Conservation (phyloP, 148 eudicot species). For the Nyssa sinensis region DNA sequence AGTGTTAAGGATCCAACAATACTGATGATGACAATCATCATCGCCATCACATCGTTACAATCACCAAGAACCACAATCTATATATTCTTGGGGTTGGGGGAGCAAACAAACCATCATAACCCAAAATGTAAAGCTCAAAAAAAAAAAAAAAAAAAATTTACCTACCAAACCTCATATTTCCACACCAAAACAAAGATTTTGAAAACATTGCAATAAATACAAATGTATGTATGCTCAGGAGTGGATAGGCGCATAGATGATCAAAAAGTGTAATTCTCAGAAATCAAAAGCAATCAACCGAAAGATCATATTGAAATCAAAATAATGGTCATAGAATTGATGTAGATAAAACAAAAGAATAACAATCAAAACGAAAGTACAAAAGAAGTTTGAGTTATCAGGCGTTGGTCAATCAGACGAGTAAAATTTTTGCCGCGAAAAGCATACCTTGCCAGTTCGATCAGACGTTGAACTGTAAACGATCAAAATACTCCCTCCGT, state of each 20-base stretch:
- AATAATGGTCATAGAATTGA: not conserved
- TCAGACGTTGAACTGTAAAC: not conserved
- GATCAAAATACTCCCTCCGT: too few species aligned
- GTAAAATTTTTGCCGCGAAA: not conserved
- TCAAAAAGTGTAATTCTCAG: not conserved
- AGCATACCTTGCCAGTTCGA: not conserved
- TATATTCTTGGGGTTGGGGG: too few species aligned
- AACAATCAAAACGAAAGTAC: not conserved
- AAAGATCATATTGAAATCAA: too few species aligned
- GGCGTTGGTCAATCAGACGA: not conserved
- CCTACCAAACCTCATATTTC: not conserved
- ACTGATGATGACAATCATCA: too few species aligned
- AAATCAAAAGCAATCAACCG: not conserved
- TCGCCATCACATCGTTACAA: not conserved
- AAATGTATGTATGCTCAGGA: not conserved
- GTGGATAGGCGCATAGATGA: not conserved
- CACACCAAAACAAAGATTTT: not conserved
- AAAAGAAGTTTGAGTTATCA: too few species aligned
- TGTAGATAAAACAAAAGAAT: too few species aligned
- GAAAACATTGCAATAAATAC: not conserved
- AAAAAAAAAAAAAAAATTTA: too few species aligned
- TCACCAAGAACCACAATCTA: not conserved
- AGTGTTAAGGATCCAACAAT: too few species aligned
- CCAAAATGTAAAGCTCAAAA: not conserved
- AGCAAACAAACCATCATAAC: not conserved